A percentile compares a stretch with the other conserved stretches of the same genome.
phyloP scores from a whole-genome alignment of 2,329 filamentous ascomycete genomes.

The Cyclaneusma minus region DNA sequence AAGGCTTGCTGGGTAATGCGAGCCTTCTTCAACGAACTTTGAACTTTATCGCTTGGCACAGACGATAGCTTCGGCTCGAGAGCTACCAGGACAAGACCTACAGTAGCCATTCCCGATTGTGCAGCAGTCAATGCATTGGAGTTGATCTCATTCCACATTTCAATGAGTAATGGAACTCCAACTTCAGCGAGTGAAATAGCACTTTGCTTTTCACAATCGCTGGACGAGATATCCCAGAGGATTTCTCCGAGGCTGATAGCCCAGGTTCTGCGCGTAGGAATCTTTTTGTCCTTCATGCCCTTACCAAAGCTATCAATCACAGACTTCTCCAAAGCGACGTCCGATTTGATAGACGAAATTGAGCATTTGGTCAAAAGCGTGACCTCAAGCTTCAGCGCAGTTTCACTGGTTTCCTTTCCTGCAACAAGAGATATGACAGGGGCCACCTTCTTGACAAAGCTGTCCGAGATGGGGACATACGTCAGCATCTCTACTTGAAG shows the following conservation, averaged over 20 bases:
- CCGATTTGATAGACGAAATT: slow-evolving; percentile 43
- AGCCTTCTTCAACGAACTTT: slow-evolving; percentile 42
- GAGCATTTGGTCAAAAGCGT: slow-evolving; percentile 53
- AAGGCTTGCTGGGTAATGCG: slow-evolving; percentile 51
- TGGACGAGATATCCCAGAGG: slow-evolving; percentile 39
- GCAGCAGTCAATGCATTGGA: slow-evolving; percentile 65
- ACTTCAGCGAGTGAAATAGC: slow-evolving; percentile 35
- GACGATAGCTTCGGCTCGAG: slow-evolving; percentile 39
- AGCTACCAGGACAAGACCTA: slow-evolving; percentile 59
- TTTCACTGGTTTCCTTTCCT: slow-evolving; percentile 78
- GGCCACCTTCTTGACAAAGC: slow-evolving; percentile 51
- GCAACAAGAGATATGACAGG: slow-evolving; percentile 52
- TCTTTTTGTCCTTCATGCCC: slow-evolving; percentile 73
- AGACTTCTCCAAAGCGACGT: slow-evolving; percentile 45
- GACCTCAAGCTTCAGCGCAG: slow-evolving; percentile 62
- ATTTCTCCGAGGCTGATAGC: slow-evolving; percentile 57
- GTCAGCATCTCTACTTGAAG: slow-evolving; percentile 71
- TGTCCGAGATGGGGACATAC: slow-evolving; percentile 40
- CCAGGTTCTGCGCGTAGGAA: slow-evolving; percentile 66
- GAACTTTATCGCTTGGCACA: slow-evolving; percentile 37
- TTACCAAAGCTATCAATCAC: slow-evolving; percentile 61
- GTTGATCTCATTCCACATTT: slow-evolving; percentile 62
- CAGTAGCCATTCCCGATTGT: slow-evolving; percentile 69
- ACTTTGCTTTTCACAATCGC: slow-evolving; percentile 29
- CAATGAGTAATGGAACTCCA: slow-evolving; percentile 38